A percentile compares a stretch with the other conserved stretches of the same genome.
phyloP scores from a whole-genome alignment of 129 eudicot genomes.

The Centrapalus pauciflorus region DNA sequence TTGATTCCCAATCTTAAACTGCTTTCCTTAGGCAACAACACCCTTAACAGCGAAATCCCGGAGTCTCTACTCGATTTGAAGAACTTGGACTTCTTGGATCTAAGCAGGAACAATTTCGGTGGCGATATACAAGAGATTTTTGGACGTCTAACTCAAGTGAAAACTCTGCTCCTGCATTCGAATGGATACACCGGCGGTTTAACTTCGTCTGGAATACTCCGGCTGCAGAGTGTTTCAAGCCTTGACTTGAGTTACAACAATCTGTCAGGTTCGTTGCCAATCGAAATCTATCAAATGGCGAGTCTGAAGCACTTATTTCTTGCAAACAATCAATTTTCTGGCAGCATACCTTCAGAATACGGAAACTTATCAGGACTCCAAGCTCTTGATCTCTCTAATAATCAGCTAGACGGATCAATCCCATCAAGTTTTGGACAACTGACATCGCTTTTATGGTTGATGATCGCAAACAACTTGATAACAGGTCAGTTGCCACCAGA shows the following conservation, averaged over 20 bases:
- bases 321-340: slow-evolving; percentile 60
- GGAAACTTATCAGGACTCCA: slow-evolving; percentile 58
- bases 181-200: slow-evolving; percentile 67
- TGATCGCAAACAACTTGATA: slow-evolving; percentile 74
- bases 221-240: slow-evolving; percentile 42
- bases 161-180: slow-evolving; percentile 50
- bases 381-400: slow-evolving; percentile 81
- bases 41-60: slow-evolving; percentile 58
- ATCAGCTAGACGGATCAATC: slow-evolving; percentile 52
- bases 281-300: slow-evolving; percentile 48
- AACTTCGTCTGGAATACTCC: slow-evolving; percentile 56
- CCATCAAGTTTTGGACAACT: slow-evolving; percentile 71
- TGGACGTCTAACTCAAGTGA: slow-evolving; percentile 62
- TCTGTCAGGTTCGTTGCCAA: slow-evolving; percentile 69
- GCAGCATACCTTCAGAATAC: slow-evolving; percentile 67
- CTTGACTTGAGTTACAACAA: slow-evolving; percentile 79
- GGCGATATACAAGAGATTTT: slow-evolving; percentile 65
- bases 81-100: slow-evolving; percentile 59
- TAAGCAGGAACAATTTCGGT: slow-evolving; percentile 61
- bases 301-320: slow-evolving; percentile 59
- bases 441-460: slow-evolving; percentile 76
- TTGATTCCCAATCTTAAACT: slow-evolving; percentile 39
- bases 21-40: slow-evolving; percentile 64
- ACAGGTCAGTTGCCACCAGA: slow-evolving; percentile 73
- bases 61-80: slow-evolving; percentile 39